Base-by-base conservation (phyloP, 306 rosid genomes). In the Malus sieversii region DNA sequence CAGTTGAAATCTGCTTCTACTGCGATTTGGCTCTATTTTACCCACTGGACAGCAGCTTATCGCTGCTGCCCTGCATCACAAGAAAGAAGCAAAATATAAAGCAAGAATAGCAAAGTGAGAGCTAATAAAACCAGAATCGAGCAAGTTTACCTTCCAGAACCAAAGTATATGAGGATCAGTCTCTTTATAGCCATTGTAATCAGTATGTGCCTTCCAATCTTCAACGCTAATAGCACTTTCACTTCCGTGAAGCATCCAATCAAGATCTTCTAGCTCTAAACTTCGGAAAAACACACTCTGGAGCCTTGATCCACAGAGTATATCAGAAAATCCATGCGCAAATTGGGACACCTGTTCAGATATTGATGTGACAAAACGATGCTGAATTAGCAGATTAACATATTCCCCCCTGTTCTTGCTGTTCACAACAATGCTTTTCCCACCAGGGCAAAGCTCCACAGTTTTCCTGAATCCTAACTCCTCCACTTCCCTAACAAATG, bases 191-290 rank as follows among this genome's bases (percentile, higher is more conserved):
- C 97, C 98, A 67, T 83, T 86, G 78, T 90, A 92, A 66, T 90
- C 97, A 0, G 97, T 92, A 70, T 92, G 96, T n/a, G 88, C 87
- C 82, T 89, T 92, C 97, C 98, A 95, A 80, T 95, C 98, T 70
- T 84, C 96, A 82, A 95, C 82, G 60, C 88, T 84, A 77, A 95
- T 82, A 76, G 60, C 79, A 77, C 78, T 84, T 80, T 88, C 93
- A 81, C 95, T 85, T 83, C 98, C 98, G 69, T 84, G 84, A 42
- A 92, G 90, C 96, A 95, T 95, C 88, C 90, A 86, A 82, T 95
- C 97, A 83, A 95, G 90, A 90, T 95, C 98, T 82, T 92, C 92
- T 65, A 84, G 87, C 83, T 92, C 93, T 82, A 95, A 79, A 82
- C 88, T 76, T 82, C 35, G 79, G 79, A 95, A 92, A 83, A 91